These are phyloP conservation scores for Claviceps pazoutovae DNA, from an alignment of 2,329 filamentous ascomycete species.

Conservation along the genomic window DNA sequence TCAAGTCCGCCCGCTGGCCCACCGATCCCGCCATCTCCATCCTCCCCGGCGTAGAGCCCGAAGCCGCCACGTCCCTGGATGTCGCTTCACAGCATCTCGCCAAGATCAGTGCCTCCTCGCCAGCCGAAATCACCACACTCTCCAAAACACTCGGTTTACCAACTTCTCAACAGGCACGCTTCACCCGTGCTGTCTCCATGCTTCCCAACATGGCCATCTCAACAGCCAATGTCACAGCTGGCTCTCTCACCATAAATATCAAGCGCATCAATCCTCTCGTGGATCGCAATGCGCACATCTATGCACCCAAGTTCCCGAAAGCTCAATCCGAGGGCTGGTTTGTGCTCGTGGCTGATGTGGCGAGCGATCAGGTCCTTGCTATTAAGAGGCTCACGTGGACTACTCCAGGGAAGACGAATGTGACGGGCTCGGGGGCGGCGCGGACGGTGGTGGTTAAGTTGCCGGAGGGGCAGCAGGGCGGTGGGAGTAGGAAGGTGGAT, in stretches of 20 bases:
- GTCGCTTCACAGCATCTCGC: slow-evolving; percentile 25
- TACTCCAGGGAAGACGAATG: slow-evolving; percentile 25
- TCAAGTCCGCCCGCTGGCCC: slow-evolving; percentile 90
- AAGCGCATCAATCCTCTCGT: slow-evolving; percentile 51
- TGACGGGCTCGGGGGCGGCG: slow-evolving; percentile 35
- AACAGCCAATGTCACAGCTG: slow-evolving; percentile 45
- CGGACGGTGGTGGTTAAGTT: slow-evolving; percentile 36
- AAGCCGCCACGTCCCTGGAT: slow-evolving; percentile 18
- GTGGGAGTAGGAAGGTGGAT: slow-evolving; percentile 46
- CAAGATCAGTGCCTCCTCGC: slow-evolving; percentile 25
- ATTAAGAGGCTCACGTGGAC: slow-evolving; percentile 76
- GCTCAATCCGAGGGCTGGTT: slow-evolving; percentile 92
- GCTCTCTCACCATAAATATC: slow-evolving; percentile 49
- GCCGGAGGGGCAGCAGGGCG: slow-evolving; percentile 29
- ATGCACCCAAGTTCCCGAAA: slow-evolving; percentile 82
- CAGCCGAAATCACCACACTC: slow-evolving; percentile 26
- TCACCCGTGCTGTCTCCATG: slow-evolving; percentile 44
- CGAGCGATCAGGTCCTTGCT: slow-evolving; percentile 63
- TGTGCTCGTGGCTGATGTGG: slow-evolving; percentile 55
- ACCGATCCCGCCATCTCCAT: slow-evolving; percentile 66
- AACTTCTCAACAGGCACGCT: slow-evolving; percentile 25
- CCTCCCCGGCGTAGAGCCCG: slow-evolving; percentile 53
- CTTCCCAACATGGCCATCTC: slow-evolving; percentile 57
- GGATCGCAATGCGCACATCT: slow-evolving; percentile 60
- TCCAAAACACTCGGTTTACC: slow-evolving; percentile 38